Evolutionary conservation across 176 grass and related monocot genomes (phyloP).

Genomic region (Zizania latifolia): DNA sequence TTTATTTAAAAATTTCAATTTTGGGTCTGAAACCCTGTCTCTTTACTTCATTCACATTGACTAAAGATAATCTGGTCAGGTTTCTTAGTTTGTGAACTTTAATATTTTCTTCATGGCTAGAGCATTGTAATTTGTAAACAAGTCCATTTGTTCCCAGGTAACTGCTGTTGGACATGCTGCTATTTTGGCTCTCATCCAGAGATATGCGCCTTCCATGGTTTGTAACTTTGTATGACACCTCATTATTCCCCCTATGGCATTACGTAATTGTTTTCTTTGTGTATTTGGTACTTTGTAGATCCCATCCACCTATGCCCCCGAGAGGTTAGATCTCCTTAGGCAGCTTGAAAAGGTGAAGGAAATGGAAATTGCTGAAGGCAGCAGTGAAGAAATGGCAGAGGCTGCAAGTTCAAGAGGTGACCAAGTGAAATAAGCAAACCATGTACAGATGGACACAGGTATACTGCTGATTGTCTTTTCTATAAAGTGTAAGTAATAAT

Average conservation of each 20-base stretch:
- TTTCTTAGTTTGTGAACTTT: neutral
- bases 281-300: slow-evolving; percentile 49
- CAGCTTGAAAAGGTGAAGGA: slow-evolving; percentile 92
- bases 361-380: slow-evolving; percentile 56
- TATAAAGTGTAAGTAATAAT: slow-evolving; percentile 45
- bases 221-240: slow-evolving; percentile 18
- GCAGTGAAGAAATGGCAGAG: slow-evolving; percentile 41
- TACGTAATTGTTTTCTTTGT: neutral
- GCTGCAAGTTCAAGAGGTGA: slow-evolving; percentile 31
- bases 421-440: slow-evolving; percentile 32
- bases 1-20: slow-evolving; percentile 37
- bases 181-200: slow-evolving; percentile 97
- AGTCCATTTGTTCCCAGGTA: slow-evolving; percentile 47
- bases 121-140: slow-evolving; percentile 16
- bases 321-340: slow-evolving; percentile 94
- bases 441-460: slow-evolving; percentile 27
- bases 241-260: neutral
- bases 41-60: slow-evolving; percentile 10
- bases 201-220: slow-evolving; percentile 95
- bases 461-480: slow-evolving; percentile 23
- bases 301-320: slow-evolving; percentile 90
- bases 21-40: neutral
- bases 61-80: neutral
- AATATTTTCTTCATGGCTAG: neutral
- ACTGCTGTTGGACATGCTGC: slow-evolving; percentile 98